Evolutionary conservation across 1,284 basidiomycete species (phyloP), one percentile per base, ranked within the genome.

Genomic region (Gymnopus androsaceus): DNA sequence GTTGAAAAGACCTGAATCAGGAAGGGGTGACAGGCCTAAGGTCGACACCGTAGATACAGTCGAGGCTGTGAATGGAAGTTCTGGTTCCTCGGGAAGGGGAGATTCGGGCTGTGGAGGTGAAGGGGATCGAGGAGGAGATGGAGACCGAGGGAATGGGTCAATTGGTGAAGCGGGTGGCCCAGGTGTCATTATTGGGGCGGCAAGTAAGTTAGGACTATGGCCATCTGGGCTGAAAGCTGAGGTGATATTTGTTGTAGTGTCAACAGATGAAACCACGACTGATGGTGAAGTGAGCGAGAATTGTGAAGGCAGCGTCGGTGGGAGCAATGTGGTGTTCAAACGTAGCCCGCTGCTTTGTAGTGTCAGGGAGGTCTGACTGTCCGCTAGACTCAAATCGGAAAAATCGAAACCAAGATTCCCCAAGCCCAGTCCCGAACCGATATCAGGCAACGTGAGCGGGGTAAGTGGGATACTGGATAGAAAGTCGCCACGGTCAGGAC

Each of bases 91-190:
- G 7, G 42, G 15, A n/a, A 8, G 21, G 12, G 17, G 19, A 30
- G 34, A 27, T 27, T 8, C 23, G 19, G n/a, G n/a, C 31, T 31
- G 15, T 5, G 46, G 25, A 45, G 46, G 33, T 5, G 36, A 28
- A 44, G 56, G 52, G 5, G 52, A 37, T 21, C 23, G 33, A 6
- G 55, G 44, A n/a, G 54, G 46, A 17, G 40, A 44, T 4, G 54
- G 54, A 7, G 54, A 50, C 34, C 46, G 46, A 27, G 45, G 44
- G 25, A 57, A 57, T 2, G 51, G 46, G 14, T 51, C 44, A 27
- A 45, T 57, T 37, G 56, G 56, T 12, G 56, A 57, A 19, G 56
- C 51, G 41, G 51, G 33, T 6, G 56, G 47, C 12, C 40, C 36
- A 40, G 51, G 28, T 14, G 14, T 50, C 14, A 50, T n/a, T 33